These are phyloP conservation scores for Aspergillus avenaceus DNA, from an alignment of 495 filamentous ascomycete species.

Conservation along the genomic window DNA sequence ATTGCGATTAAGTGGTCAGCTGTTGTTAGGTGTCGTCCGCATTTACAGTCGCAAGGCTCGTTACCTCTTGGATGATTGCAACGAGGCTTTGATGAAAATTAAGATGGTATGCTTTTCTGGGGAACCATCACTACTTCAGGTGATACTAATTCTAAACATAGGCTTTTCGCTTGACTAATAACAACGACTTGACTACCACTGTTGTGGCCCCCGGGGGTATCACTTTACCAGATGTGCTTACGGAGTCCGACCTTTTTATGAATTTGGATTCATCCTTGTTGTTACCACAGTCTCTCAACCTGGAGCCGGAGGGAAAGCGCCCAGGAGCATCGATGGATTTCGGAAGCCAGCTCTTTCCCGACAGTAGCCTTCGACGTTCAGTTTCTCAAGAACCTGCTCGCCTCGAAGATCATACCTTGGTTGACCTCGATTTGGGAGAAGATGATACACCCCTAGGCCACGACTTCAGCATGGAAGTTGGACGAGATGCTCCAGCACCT, in stretches of 20 bases:
- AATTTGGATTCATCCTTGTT: conserved; percentile 71
- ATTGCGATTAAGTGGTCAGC: conserved; percentile 85
- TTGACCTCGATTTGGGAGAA: conserved; percentile 51
- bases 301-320: conserved; percentile 55
- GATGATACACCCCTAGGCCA: conserved; percentile 42
- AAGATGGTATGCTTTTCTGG: conserved; percentile 72
- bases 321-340: conserved; percentile 47
- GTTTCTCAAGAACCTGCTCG: conserved; percentile 46
- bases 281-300: conserved; percentile 58
- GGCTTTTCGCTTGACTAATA: conserved; percentile 75
- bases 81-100: conserved; percentile 93
- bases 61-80: conserved; percentile 94
- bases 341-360: conserved; percentile 68
- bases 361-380: conserved; percentile 51
- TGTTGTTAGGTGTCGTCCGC: conserved; percentile 89
- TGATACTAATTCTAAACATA: conserved; percentile 32
- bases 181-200: conserved; percentile 73
- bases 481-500: conserved; percentile 70
- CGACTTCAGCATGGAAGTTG: conserved; percentile 73
- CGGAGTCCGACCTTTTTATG: conserved; percentile 81
- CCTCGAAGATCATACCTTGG: conserved; percentile 44
- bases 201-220: conserved; percentile 63
- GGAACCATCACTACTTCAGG: neutral
- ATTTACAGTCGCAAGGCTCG: conserved; percentile 97
- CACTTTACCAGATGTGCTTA: conserved; percentile 82